These are phyloP conservation scores for Pseudodiploospora longispora DNA, from an alignment of 2,329 filamentous ascomycete genomes.

Conservation along the genomic window DNA sequence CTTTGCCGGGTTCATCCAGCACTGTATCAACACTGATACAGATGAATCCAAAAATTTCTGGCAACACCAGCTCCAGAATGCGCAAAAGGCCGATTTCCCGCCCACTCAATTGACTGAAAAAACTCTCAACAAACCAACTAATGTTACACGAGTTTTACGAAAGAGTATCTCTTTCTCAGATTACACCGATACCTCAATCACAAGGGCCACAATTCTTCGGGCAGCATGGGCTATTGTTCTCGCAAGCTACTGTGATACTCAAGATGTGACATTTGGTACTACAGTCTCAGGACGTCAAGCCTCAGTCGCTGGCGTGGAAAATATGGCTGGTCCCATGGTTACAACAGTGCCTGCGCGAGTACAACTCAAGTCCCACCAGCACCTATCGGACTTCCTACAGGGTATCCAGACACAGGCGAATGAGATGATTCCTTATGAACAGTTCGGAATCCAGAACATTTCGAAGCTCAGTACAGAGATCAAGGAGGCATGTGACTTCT, in stretches of 20 bases:
- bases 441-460: neutral
- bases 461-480: too few relatives aligned
- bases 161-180: too few relatives aligned
- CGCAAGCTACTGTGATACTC: neutral
- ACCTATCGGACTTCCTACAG: neutral
- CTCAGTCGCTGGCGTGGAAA: constrained; percentile 11
- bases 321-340: constrained; percentile 11
- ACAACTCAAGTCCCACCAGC: constrained; percentile 2
- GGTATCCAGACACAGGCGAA: neutral
- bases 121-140: neutral
- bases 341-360: neutral
- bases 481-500: too few relatives aligned
- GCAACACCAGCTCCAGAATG: constrained; percentile 2
- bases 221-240: neutral
- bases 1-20: constrained; percentile 5
- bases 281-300: neutral
- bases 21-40: constrained; percentile 1
- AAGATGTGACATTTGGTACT: neutral
- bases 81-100: constrained; percentile 3
- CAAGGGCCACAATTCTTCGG: constrained; percentile 6
- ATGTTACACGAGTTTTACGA: neutral
- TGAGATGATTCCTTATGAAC: neutral
- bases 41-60: constrained; percentile 4
- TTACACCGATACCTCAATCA: neutral
- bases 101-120: neutral